Percentiles rank a stretch among this genome's conserved stretches.
Evolutionary conservation across 2,329 filamentous ascomycete genomes (phyloP).

Genomic region (Ceratocystis smalleyi): DNA sequence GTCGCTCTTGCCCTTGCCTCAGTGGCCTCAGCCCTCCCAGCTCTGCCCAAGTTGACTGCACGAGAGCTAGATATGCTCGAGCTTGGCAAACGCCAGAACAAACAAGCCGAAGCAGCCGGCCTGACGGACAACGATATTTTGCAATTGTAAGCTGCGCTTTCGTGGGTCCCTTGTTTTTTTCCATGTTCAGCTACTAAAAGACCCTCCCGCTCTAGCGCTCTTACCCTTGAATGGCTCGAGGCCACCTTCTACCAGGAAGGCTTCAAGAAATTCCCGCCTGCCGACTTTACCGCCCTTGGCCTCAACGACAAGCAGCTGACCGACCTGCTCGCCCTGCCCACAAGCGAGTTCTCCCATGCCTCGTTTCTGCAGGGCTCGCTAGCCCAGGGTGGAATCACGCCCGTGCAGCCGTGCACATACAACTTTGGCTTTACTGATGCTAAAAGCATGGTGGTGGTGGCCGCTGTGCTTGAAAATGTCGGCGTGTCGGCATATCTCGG

Average conservation of each 20-base stretch:
- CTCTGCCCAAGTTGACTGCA: conserved; percentile 29
- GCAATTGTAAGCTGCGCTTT: conserved; percentile 35
- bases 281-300: conserved; percentile 44
- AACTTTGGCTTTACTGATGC: conserved; percentile 55
- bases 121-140: conserved; percentile 40
- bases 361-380: conserved; percentile 37
- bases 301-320: conserved; percentile 21
- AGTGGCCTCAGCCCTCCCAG: conserved; percentile 33
- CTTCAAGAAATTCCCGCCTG: conserved; percentile 48
- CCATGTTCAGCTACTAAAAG: background rate
- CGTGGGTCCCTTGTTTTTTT: background rate
- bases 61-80: conserved; percentile 33
- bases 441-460: conserved; percentile 51
- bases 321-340: conserved; percentile 46
- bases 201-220: conserved; percentile 29
- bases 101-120: conserved; percentile 31
- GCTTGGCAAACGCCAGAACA: conserved; percentile 36
- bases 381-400: conserved; percentile 44
- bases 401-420: conserved; percentile 55
- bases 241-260: conserved; percentile 56
- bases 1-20: conserved; percentile 32
- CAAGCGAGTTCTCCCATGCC: conserved; percentile 40
- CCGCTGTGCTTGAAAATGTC: conserved; percentile 54
- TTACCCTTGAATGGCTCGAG: conserved; percentile 63
- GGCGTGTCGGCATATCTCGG: conserved; percentile 62